phyloP scores from a whole-genome alignment of 495 filamentous ascomycete genomes.

The Jackrogersella multiformis region DNA sequence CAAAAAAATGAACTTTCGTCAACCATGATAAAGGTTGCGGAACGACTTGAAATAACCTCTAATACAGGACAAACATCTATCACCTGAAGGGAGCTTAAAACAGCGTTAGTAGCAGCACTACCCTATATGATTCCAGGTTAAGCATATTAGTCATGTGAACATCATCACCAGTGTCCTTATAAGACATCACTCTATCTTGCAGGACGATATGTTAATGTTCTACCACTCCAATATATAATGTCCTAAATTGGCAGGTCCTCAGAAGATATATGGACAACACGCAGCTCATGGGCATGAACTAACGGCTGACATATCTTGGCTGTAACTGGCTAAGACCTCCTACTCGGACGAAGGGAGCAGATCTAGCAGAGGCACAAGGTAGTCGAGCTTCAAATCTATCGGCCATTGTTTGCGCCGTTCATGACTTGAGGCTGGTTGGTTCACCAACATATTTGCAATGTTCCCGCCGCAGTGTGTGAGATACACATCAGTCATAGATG shows the following conservation, averaged over 20 bases:
- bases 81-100: conserved; percentile 5
- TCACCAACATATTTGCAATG: conserved; percentile 13
- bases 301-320: conserved; percentile 22
- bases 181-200: conserved; percentile 24
- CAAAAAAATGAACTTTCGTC: not conserved
- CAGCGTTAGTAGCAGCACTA: conserved; percentile 1
- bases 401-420: conserved; percentile 1
- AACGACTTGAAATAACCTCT: not conserved
- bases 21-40: not conserved
- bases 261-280: conserved; percentile 15
- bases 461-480: not conserved
- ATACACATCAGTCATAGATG: conserved; percentile 21
- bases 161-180: conserved; percentile 10
- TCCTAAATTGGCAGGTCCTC: conserved; percentile 32
- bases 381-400: not conserved
- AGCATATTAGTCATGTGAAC: conserved; percentile 29
- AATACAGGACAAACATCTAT: not conserved
- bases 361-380: not conserved
- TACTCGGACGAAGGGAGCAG: conserved; percentile 17
- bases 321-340: conserved; percentile 4
- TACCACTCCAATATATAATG: conserved; percentile 13
- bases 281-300: conserved; percentile 8
- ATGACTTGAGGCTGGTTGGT: conserved; percentile 15
- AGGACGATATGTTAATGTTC: conserved; percentile 16
- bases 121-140: not conserved